Base-by-base conservation (phyloP, 768 basidiomycete genomes). In the Boletus subcaerulescens region DNA sequence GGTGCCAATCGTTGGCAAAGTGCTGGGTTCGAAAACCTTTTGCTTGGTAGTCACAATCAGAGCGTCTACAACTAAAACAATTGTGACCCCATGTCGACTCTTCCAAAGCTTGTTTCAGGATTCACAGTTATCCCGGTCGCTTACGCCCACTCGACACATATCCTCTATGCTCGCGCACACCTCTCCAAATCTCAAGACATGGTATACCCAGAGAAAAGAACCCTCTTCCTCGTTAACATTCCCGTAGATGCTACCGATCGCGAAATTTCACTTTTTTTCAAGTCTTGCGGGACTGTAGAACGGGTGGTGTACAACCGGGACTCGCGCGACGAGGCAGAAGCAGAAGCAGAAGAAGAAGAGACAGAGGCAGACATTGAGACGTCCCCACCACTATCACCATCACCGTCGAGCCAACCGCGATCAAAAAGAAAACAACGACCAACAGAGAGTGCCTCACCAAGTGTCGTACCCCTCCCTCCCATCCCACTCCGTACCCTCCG, bases 161-260 rank as follows among this genome's bases (percentile, higher is more conserved):
- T 85, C 59, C 67, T 94, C n/a, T 95, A 93, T 63, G 82, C 82
- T 17, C 82, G 88, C n/a, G 65, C 79, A 4, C 91, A 94, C 65
- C 65, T 73, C 24, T 76, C 83, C 15, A 81, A 82, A 42, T 41
- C 65, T 4, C 62, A 76, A 74, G 65, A 61, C 29, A 39, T 40
- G 53, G 49, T 52, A 60, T 77, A 73, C 49, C 74, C 80, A 59
- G 68, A 82, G 32, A 84, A 80, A 15, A 80, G 92, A 42, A 95
- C 93, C 0, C 76, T 96, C 11, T 98, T 98, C 65, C 73, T 95
- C 3, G 90, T 89, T 51, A 97, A 98, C 63, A 73, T 95, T 5
- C 93, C 95, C 2, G 86, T 92, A 52, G 93, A 96, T 67, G 83
- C 91, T 4, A 90, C 91, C 1, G 89, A 91, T 61, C 78, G 89